phyloP scores from a whole-genome alignment of 2,329 filamentous ascomycete genomes.

The Exserohilum rostratum region DNA sequence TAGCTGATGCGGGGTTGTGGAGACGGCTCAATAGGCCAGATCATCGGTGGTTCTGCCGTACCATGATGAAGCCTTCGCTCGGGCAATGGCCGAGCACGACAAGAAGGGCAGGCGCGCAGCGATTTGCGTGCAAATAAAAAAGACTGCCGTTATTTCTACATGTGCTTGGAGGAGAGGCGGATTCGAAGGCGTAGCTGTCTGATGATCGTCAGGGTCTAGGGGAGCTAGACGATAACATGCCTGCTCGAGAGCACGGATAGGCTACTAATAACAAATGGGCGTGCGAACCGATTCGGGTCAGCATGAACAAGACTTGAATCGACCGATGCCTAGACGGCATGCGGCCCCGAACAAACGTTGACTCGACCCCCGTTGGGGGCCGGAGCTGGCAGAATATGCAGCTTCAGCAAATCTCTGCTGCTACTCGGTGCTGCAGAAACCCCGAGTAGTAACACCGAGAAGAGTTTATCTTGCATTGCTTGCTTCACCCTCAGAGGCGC shows the following conservation, averaged over 20 bases:
- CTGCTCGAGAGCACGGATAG: slow-evolving; percentile 2
- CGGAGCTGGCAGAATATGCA: neutral
- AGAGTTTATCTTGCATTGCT: neutral
- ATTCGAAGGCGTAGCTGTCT: too few species aligned
- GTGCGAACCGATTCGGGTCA: slow-evolving; percentile 5
- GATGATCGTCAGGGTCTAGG: slow-evolving; percentile 13
- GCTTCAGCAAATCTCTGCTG: neutral
- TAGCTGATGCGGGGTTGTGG: slow-evolving; percentile 25
- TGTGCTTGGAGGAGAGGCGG: neutral
- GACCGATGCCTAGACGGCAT: neutral
- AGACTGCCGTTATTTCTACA: neutral
- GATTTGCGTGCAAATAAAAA: neutral
- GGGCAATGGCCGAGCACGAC: slow-evolving; percentile 8
- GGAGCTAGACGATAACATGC: slow-evolving; percentile 4
- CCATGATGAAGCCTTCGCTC: slow-evolving; percentile 1
- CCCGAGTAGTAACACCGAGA: neutral
- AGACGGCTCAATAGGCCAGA: slow-evolving; percentile 21
- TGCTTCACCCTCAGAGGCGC: neutral
- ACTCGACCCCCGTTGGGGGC: neutral
- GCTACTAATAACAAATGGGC: too few species aligned
- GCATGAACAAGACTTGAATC: neutral
- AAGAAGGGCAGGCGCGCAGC: neutral
- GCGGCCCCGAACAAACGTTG: neutral
- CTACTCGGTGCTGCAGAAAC: neutral
- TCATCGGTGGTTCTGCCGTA: slow-evolving; percentile 24